These are phyloP conservation scores for Pseudocercospora macadamiae DNA, from an alignment of 2,329 filamentous ascomycete species.

Conservation along the genomic window DNA sequence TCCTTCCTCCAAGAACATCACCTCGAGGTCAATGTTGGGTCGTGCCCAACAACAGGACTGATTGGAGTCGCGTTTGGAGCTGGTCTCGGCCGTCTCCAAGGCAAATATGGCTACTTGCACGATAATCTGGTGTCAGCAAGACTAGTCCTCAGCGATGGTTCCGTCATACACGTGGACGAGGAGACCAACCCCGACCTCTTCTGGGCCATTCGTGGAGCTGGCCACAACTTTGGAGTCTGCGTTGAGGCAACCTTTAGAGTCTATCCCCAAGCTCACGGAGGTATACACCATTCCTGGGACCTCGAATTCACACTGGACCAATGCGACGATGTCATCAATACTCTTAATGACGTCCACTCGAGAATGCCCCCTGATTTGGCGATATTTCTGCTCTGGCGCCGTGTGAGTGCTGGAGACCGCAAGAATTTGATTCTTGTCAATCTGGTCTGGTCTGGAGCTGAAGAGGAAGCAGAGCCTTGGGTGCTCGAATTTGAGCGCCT, in stretches of 20 bases:
- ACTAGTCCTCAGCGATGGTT: slow-evolving; percentile 5
- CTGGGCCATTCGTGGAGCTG: slow-evolving; percentile 26
- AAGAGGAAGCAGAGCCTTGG: slow-evolving; percentile 6
- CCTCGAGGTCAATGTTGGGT: slow-evolving; percentile 10
- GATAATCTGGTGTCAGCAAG: slow-evolving; percentile 13
- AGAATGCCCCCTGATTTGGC: slow-evolving; percentile 12
- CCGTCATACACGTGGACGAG: not conserved
- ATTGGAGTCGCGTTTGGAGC: slow-evolving; percentile 16
- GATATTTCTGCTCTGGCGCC: slow-evolving; percentile 13
- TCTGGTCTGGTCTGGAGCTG: slow-evolving; percentile 13
- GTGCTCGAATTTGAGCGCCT: slow-evolving; percentile 7
- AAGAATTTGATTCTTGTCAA: slow-evolving; percentile 15
- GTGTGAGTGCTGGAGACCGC: not conserved
- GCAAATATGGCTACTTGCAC: slow-evolving; percentile 14
- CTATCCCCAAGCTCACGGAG: not conserved
- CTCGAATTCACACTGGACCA: slow-evolving; percentile 13
- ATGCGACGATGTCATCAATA: slow-evolving; percentile 9
- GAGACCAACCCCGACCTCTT: slow-evolving; percentile 24
- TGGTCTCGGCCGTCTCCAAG: slow-evolving; percentile 12
- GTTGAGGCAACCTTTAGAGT: slow-evolving; percentile 3
- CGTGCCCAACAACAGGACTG: slow-evolving; percentile 8
- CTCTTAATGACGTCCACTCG: slow-evolving; percentile 9
- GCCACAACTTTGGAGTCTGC: slow-evolving; percentile 26
- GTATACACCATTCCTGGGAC: slow-evolving; percentile 10
- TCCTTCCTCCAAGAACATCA: slow-evolving; percentile 4